phyloP scores from a whole-genome alignment of 2,329 filamentous ascomycete genomes.

The Macroventuria anomochaeta region DNA sequence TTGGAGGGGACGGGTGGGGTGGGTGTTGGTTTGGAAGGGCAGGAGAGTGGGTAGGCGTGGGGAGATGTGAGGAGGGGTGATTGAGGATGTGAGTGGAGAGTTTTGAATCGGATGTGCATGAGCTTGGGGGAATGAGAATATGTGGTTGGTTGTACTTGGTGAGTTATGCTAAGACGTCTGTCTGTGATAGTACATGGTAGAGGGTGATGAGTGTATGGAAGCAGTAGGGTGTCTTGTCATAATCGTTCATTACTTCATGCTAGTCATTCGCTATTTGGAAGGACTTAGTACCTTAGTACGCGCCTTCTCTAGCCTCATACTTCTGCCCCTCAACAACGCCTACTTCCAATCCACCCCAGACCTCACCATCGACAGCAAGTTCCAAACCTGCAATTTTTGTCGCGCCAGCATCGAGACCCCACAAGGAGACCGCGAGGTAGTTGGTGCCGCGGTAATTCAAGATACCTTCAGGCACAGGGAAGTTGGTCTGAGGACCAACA shows the following conservation, averaged over 20 bases:
- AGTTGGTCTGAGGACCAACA: conserved; percentile 75
- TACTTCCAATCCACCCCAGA: conserved; percentile 60
- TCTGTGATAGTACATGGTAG: too few species aligned
- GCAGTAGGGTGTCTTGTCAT: neutral
- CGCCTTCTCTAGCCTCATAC: conserved; percentile 57
- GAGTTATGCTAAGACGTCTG: too few species aligned
- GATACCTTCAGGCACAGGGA: conserved; percentile 76
- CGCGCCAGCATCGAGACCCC: conserved; percentile 66
- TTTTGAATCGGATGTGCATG: too few species aligned
- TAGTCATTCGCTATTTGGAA: neutral
- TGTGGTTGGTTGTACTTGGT: too few species aligned
- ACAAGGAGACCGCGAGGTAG: conserved; percentile 71
- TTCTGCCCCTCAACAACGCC: conserved; percentile 54
- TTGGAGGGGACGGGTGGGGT: conserved; percentile 4
- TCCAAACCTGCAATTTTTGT: conserved; percentile 64
- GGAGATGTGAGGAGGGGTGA: too few species aligned
- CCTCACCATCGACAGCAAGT: conserved; percentile 57
- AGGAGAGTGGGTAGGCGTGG: neutral
- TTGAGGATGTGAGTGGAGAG: neutral
- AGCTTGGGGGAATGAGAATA: too few species aligned
- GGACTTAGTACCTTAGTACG: conserved; percentile 58
- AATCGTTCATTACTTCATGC: neutral
- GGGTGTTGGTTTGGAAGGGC: neutral
- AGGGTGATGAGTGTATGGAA: too few species aligned
- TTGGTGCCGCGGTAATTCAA: conserved; percentile 74